Conservation (phyloP, 768 basidiomycete genomes). For the Kondoa malvinella region DNA sequence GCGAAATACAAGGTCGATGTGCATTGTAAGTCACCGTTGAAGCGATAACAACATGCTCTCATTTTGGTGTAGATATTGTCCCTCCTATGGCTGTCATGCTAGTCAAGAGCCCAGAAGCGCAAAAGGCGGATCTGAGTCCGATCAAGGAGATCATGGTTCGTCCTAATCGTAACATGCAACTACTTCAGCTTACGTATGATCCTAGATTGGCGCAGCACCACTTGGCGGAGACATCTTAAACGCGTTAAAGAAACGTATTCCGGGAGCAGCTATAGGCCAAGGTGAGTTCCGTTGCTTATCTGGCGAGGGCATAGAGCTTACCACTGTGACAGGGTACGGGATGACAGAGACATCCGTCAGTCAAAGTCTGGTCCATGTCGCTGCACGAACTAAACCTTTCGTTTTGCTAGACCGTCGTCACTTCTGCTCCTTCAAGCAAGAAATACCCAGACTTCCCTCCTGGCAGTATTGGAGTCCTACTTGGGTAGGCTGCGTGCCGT, state of each 20-base stretch:
- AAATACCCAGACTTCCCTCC: not conserved
- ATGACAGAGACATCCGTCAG: slow-evolving; percentile 3
- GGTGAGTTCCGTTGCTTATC: not conserved
- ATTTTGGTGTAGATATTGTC: too few relatives aligned
- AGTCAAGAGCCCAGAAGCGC: not conserved
- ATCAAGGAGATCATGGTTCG: not conserved
- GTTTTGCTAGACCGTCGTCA: not conserved
- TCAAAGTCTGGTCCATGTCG: not conserved
- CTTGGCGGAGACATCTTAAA: not conserved
- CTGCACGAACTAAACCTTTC: not conserved
- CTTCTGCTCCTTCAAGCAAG: not conserved
- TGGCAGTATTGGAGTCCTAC: not conserved
- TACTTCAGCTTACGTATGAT: not conserved
- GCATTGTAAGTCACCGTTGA: too few relatives aligned
- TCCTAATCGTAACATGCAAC: not conserved
- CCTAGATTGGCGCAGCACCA: slow-evolving; percentile 1
- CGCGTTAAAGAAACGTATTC: not conserved
- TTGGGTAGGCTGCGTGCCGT: not conserved
- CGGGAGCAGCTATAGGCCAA: not conserved
- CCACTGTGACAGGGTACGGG: not conserved
- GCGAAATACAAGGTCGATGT: not conserved
- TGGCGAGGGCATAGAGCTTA: not conserved
- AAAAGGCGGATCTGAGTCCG: slow-evolving; percentile 1
- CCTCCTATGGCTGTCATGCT: slow-evolving; percentile 6
- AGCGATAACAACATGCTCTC: too few relatives aligned